Evolutionary conservation across 352 stramenopile species (phyloP).

Genomic region (Globisporangium nodosum): DNA sequence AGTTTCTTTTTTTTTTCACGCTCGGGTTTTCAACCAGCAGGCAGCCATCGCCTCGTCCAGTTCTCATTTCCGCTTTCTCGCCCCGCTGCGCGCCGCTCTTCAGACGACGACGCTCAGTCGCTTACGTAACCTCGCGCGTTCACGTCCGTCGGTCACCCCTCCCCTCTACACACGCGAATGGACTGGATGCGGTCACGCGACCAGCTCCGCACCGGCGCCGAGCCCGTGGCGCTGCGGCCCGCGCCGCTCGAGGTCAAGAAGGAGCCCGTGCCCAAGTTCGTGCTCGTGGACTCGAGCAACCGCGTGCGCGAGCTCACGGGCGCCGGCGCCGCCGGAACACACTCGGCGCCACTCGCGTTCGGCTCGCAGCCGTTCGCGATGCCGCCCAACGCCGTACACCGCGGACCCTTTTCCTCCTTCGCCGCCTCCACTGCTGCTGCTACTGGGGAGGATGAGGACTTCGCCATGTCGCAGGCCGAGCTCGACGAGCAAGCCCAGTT

Average conservation of each 20-base stretch:
- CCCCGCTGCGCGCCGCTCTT: background rate
- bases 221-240: slow-evolving; percentile 12
- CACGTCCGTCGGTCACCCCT: background rate
- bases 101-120: too few species aligned
- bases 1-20: slow-evolving; percentile 1
- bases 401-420: background rate
- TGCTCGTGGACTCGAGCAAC: slow-evolving; percentile 67
- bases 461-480: slow-evolving; percentile 40
- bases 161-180: slow-evolving; percentile 17
- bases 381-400: slow-evolving; percentile 11
- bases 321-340: slow-evolving; percentile 12
- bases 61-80: slow-evolving; percentile 1
- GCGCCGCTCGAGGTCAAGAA: slow-evolving; percentile 13
- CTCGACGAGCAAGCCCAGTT: slow-evolving; percentile 61
- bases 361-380: slow-evolving; percentile 18
- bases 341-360: slow-evolving; percentile 7
- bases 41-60: background rate
- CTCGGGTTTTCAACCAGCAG: background rate
- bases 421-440: background rate
- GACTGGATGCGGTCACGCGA: slow-evolving; percentile 55
- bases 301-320: slow-evolving; percentile 64
- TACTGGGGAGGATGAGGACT: slow-evolving; percentile 20
- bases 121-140: too few species aligned
- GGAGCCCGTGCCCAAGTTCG: slow-evolving; percentile 44
- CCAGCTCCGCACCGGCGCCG: slow-evolving; percentile 26